Evolutionary conservation across 768 basidiomycete species (phyloP).

Genomic region (Pulveroboletus ravenelii): DNA sequence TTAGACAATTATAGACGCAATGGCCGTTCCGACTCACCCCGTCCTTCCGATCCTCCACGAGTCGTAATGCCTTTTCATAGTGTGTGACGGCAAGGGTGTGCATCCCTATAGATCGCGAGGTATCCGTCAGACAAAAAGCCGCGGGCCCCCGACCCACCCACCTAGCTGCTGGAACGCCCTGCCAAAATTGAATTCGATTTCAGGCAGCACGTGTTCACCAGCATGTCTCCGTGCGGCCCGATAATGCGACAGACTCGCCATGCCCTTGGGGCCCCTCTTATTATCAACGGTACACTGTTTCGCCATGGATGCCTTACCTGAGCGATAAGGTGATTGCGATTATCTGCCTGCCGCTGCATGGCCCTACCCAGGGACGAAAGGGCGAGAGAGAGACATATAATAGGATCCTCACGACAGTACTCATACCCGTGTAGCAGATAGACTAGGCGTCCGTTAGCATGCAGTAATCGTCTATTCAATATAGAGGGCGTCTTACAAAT

Average conservation of each 20-base stretch:
- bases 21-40: background rate
- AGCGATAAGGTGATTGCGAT: slow-evolving; percentile 77
- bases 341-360: slow-evolving; percentile 92
- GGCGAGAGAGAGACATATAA: slow-evolving; percentile 77
- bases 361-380: slow-evolving; percentile 85
- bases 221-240: slow-evolving; percentile 50
- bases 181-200: slow-evolving; percentile 92
- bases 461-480: background rate
- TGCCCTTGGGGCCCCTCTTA: slow-evolving; percentile 43
- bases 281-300: background rate
- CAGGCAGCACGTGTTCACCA: slow-evolving; percentile 41
- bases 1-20: background rate
- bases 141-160: background rate
- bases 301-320: background rate
- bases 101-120: slow-evolving; percentile 68
- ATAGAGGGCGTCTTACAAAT: slow-evolving; percentile 58
- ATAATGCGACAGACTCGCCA: slow-evolving; percentile 83
- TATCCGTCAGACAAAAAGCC: no score
- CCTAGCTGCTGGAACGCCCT: slow-evolving; percentile 38
- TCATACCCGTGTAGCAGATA: slow-evolving; percentile 82
- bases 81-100: slow-evolving; percentile 78
- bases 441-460: background rate
- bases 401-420: slow-evolving; percentile 76
- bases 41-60: slow-evolving; percentile 45
- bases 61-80: slow-evolving; percentile 70